phyloP scores from a whole-genome alignment of 2,329 filamentous ascomycete genomes.

The Scytalidium lignicola region DNA sequence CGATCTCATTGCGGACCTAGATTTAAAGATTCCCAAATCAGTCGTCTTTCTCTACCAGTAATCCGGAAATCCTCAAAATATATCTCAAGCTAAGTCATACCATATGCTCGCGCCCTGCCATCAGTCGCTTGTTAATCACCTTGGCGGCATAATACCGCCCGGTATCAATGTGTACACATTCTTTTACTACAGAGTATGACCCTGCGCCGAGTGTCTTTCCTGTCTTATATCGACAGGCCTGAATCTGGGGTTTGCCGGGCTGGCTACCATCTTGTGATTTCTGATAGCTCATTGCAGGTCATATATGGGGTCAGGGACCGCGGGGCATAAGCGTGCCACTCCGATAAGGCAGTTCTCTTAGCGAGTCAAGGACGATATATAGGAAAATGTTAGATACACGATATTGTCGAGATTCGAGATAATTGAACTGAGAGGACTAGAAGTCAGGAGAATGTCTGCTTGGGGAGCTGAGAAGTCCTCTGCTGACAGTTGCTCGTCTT shows the following conservation, averaged over 20 bases:
- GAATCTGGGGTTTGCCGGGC: constrained; percentile 56
- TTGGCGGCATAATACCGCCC: constrained; percentile 98
- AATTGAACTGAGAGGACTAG: not conserved
- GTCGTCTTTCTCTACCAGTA: not conserved
- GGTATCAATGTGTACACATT: constrained; percentile 97
- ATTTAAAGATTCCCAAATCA: not conserved
- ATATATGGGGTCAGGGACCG: not conserved
- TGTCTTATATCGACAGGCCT: constrained; percentile 97
- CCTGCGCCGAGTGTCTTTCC: constrained; percentile 96
- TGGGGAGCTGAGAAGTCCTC: not conserved
- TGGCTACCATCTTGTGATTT: not conserved
- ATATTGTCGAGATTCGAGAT: not conserved
- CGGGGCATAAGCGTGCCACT: not conserved
- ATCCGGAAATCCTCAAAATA: not conserved
- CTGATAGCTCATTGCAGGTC: not conserved
- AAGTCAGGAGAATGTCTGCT: not conserved
- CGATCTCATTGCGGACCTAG: constrained; percentile 97
- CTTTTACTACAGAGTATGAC: constrained; percentile 97
- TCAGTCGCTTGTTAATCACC: constrained; percentile 97
- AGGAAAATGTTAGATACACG: no score
- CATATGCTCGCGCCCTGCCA: constrained; percentile 98
- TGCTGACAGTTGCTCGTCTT: not conserved
- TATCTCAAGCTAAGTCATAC: constrained; percentile 42
- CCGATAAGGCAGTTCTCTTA: not conserved
- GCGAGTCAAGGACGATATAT: not conserved